These are phyloP conservation scores for Artemisia annua DNA, from an alignment of 129 eudicot species.

Conservation along the genomic window DNA sequence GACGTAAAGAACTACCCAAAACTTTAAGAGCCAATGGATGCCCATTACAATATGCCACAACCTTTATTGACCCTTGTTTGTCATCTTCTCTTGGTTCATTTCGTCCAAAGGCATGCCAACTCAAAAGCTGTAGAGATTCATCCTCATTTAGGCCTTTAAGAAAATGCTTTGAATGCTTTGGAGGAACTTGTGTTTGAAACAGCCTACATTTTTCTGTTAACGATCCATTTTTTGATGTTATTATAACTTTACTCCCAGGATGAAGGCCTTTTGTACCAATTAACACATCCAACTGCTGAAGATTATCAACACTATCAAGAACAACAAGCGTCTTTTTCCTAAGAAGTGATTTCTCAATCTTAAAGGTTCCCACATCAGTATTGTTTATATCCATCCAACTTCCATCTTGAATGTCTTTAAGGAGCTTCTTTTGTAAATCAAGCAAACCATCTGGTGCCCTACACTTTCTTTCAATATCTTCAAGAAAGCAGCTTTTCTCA, in stretches of 20 bases:
- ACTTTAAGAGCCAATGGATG: slow-evolving; percentile 38
- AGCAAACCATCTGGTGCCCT: slow-evolving; percentile 18
- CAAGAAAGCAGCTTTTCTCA: slow-evolving; percentile 28
- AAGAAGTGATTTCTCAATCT: slow-evolving; percentile 19
- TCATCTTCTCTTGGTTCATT: slow-evolving; percentile 1
- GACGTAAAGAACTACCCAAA: slow-evolving; percentile 28
- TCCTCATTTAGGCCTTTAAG: slow-evolving; percentile 1
- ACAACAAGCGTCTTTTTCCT: slow-evolving; percentile 23
- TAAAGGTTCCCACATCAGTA: slow-evolving; percentile 12
- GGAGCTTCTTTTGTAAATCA: slow-evolving; percentile 34
- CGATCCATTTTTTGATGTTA: slow-evolving; percentile 30
- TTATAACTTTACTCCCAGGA: slow-evolving; percentile 30
- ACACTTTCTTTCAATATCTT: slow-evolving; percentile 4
- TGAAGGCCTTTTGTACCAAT: slow-evolving; percentile 27
- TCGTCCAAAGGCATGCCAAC: slow-evolving; percentile 32
- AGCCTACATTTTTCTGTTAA: neutral
- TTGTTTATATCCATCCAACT: neutral
- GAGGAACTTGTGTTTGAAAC: neutral
- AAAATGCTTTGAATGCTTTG: neutral
- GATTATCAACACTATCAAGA: slow-evolving; percentile 29
- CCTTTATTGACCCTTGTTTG: slow-evolving; percentile 5
- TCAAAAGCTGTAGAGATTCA: slow-evolving; percentile 28
- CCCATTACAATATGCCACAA: slow-evolving; percentile 28
- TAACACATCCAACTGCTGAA: slow-evolving; percentile 24
- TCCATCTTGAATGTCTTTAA: slow-evolving; percentile 17